These are phyloP conservation scores for Termitomyces sp. DNA, from an alignment of 768 basidiomycete species.

Conservation along the genomic window DNA sequence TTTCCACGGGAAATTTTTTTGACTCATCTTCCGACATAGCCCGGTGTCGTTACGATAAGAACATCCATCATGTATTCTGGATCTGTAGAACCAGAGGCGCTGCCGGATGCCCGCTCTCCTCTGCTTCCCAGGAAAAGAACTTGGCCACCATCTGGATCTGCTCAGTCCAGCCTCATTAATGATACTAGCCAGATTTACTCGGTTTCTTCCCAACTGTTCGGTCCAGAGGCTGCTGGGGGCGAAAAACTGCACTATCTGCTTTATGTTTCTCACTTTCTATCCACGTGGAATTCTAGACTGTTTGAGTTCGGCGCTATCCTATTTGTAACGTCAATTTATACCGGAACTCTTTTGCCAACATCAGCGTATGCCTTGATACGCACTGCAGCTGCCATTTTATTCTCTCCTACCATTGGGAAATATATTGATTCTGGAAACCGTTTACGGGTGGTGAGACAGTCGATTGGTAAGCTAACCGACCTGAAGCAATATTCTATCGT, in stretches of 20 bases:
- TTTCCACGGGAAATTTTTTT: not conserved
- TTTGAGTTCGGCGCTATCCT: conserved; percentile 24
- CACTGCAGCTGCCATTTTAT: conserved; percentile 14
- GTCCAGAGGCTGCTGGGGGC: not conserved
- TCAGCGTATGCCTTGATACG: conserved; percentile 22
- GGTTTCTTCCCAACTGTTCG: not conserved
- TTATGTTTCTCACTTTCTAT: conserved; percentile 22
- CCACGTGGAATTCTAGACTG: conserved; percentile 24
- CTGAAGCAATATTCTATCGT: conserved; percentile 1
- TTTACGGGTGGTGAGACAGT: conserved; percentile 17
- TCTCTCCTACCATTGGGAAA: conserved; percentile 17
- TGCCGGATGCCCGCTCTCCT: not conserved
- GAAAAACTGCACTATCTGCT: conserved; percentile 5
- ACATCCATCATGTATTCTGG: not conserved
- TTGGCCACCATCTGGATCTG: not conserved
- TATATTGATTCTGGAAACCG: conserved; percentile 18
- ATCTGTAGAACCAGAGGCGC: not conserved
- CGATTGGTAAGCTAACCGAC: conserved; percentile 13
- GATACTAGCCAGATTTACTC: not conserved
- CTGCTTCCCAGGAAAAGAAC: not conserved
- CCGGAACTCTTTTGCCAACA: conserved; percentile 19
- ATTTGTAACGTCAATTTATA: conserved; percentile 18
- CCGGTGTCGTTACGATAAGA: not conserved
- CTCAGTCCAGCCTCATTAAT: not conserved
- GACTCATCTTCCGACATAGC: not conserved